These are phyloP conservation scores for Stevia rebaudiana DNA, from an alignment of 140 eudicot genomes.

Conservation along the genomic window DNA sequence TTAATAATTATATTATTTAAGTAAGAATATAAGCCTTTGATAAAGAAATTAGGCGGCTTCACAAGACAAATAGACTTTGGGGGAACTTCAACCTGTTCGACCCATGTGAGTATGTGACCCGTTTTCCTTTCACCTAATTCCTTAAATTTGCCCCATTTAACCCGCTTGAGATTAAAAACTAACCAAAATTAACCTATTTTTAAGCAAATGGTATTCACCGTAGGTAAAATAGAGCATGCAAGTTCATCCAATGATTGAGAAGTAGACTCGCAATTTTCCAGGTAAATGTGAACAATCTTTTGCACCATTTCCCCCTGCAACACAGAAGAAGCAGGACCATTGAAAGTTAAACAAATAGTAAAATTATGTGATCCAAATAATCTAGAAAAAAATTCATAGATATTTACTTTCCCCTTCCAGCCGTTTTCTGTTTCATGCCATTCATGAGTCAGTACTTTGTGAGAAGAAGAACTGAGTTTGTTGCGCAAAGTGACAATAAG, in stretches of 20 bases:
- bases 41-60: neutral
- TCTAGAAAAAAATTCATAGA: conserved; percentile 8
- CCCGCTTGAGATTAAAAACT: neutral
- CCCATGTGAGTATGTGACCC: neutral
- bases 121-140: neutral
- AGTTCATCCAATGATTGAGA: conserved; percentile 54
- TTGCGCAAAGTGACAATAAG: conserved; percentile 40
- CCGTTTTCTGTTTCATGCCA: conserved; percentile 40
- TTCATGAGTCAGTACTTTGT: conserved; percentile 48
- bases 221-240: conserved; percentile 68
- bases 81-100: neutral
- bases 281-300: conserved; percentile 61
- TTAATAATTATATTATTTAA: neutral
- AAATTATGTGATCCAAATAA: neutral
- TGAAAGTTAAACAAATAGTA: neutral
- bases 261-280: conserved; percentile 57
- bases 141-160: neutral
- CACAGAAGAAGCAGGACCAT: conserved; percentile 14
- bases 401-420: conserved; percentile 55
- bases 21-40: neutral
- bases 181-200: neutral
- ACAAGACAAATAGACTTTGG: neutral
- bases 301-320: conserved; percentile 72
- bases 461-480: conserved; percentile 54
- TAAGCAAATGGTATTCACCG: conserved; percentile 34